Percentiles rank a stretch among this genome's conserved stretches.
Evolutionary conservation across 352 stramenopile genomes (phyloP).

Genomic region (Phytophthora colocasiae): DNA sequence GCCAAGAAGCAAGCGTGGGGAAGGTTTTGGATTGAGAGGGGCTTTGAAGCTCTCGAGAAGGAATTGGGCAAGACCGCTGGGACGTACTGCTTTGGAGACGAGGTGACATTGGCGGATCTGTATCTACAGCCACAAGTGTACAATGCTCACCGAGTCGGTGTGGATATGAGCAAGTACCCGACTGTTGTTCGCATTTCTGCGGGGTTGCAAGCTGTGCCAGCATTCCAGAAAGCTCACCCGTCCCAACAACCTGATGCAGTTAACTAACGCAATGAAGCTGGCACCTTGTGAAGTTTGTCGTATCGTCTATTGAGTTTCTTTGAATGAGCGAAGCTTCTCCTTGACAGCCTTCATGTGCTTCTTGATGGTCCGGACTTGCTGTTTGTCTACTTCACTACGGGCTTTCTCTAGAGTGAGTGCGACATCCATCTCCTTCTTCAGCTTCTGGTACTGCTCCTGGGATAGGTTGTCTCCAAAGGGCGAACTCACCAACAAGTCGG

Average conservation of each 20-base stretch:
- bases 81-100: constrained; percentile 79
- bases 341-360: constrained; percentile 56
- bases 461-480: constrained; percentile 55
- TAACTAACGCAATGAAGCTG: constrained; percentile 22
- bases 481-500: constrained; percentile 43
- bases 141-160: constrained; percentile 90
- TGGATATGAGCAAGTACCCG: constrained; percentile 92
- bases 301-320: constrained; percentile 29
- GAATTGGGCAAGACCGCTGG: constrained; percentile 61
- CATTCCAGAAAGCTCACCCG: constrained; percentile 86
- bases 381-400: constrained; percentile 41
- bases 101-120: constrained; percentile 89
- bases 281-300: background rate
- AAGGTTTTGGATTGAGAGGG: constrained; percentile 79
- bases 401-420: constrained; percentile 48
- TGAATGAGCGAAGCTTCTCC: constrained; percentile 41
- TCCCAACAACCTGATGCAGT: constrained; percentile 78
- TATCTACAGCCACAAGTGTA: constrained; percentile 94
- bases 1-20: constrained; percentile 56
- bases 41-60: constrained; percentile 86
- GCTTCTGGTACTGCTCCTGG: constrained; percentile 49
- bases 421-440: constrained; percentile 57
- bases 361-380: constrained; percentile 57
- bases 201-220: constrained; percentile 67
- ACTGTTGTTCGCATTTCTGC: constrained; percentile 84